Percentiles rank a stretch among this genome's conserved stretches.
These are phyloP conservation scores for Pestalotiopsis sp. DNA, from an alignment of 2,329 filamentous ascomycete genomes.

Conservation along the genomic window DNA sequence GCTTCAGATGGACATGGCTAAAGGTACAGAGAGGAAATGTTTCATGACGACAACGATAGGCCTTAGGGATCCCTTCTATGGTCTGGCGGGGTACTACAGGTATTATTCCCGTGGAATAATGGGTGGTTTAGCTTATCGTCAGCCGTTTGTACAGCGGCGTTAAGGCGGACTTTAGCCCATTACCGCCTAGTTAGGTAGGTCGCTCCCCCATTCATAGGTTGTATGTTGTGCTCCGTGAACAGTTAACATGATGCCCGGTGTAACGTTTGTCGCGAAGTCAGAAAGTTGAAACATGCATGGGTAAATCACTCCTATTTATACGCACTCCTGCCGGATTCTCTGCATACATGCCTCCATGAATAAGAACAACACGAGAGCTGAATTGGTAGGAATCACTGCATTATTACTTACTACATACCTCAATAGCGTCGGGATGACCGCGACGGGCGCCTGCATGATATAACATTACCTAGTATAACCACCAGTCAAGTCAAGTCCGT, in stretches of 20 bases:
- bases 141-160: not conserved
- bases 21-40: not conserved
- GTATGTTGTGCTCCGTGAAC: not conserved
- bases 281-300: not conserved
- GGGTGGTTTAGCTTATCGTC: not conserved
- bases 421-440: not conserved
- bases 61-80: not conserved
- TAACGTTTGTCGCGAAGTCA: not conserved
- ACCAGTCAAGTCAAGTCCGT: not conserved
- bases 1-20: not conserved
- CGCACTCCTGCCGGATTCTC: not conserved
- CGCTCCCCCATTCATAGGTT: not conserved
- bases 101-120: not conserved
- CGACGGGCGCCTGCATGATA: not conserved
- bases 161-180: constrained; percentile 7
- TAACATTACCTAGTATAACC: not conserved
- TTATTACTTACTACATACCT: not conserved
- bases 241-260: not conserved
- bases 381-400: not conserved
- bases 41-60: constrained; percentile 9
- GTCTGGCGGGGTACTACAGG: constrained; percentile 5
- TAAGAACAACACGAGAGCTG: not conserved
- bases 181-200: not conserved
- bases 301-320: not conserved
- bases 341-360: not conserved